These are phyloP conservation scores for Brassica juncea DNA, from an alignment of 345 rosid species.

Conservation along the genomic window DNA sequence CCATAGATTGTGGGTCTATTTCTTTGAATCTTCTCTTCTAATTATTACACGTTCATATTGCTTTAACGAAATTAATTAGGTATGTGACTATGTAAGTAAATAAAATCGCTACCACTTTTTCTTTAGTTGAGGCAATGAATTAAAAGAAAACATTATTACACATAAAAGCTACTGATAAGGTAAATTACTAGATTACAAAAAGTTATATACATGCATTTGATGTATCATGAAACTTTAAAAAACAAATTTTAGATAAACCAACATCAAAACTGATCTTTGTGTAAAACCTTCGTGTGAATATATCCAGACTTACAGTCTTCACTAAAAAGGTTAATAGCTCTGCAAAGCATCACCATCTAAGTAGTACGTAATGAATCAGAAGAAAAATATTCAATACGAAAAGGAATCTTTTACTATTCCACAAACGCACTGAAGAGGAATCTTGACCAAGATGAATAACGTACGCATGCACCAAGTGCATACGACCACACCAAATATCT, in stretches of 20 bases:
- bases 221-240: neutral
- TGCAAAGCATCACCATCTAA: conserved; percentile 1
- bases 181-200: neutral
- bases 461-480: conserved; percentile 33
- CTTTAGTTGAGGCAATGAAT: neutral
- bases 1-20: conserved; percentile 12
- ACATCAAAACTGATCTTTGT: neutral
- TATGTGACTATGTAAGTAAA: neutral
- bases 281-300: neutral
- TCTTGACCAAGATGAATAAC: conserved; percentile 34
- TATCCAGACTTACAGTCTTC: neutral
- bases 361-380: conserved; percentile 26
- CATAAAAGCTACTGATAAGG: neutral
- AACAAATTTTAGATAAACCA: neutral
- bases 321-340: neutral
- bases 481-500: conserved; percentile 14
- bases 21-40: conserved; percentile 9
- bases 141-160: neutral
- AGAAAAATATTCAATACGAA: neutral
- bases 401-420: conserved; percentile 29
- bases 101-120: neutral
- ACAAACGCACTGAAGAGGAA: conserved; percentile 39
- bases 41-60: conserved; percentile 7
- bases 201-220: neutral
- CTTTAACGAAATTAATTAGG: neutral